These are phyloP conservation scores for Hymenoscyphus linearis DNA, from an alignment of 2,329 filamentous ascomycete species.

Conservation along the genomic window DNA sequence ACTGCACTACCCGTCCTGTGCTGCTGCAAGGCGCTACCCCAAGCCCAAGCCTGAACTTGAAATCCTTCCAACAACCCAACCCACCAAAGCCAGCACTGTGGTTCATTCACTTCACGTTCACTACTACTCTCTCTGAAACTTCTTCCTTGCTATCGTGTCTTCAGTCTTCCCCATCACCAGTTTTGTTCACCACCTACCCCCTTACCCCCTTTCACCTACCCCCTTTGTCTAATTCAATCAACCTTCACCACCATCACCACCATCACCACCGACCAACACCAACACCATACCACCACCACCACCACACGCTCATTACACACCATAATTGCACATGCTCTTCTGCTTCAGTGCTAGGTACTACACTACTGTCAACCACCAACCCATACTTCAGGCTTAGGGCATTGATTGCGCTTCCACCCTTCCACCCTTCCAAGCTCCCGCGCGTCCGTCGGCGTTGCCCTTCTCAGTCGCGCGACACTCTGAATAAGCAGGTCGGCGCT, in stretches of 20 bases:
- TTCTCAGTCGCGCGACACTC: not conserved
- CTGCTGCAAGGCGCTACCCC: not conserved
- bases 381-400: too few species aligned
- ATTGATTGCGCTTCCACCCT: too few species aligned
- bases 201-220: not conserved
- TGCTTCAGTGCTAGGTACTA: not conserved
- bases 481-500: not conserved
- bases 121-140: not conserved
- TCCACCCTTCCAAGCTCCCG: too few species aligned
- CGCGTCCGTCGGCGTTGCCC: not conserved
- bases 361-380: too few species aligned
- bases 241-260: too few species aligned
- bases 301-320: not conserved
- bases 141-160: not conserved
- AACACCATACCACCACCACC: not conserved
- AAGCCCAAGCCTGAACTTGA: not conserved
- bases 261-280: too few species aligned
- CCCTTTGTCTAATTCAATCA: not conserved
- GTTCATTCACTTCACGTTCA: not conserved
- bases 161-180: too few species aligned
- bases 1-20: too few species aligned
- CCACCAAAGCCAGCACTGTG: not conserved
- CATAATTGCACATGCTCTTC: not conserved
- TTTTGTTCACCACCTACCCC: too few species aligned
- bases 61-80: not conserved